Evolutionary conservation across 192 early-diverging fungal genomes (phyloP).

Genomic region (Coemansia sp.): DNA sequence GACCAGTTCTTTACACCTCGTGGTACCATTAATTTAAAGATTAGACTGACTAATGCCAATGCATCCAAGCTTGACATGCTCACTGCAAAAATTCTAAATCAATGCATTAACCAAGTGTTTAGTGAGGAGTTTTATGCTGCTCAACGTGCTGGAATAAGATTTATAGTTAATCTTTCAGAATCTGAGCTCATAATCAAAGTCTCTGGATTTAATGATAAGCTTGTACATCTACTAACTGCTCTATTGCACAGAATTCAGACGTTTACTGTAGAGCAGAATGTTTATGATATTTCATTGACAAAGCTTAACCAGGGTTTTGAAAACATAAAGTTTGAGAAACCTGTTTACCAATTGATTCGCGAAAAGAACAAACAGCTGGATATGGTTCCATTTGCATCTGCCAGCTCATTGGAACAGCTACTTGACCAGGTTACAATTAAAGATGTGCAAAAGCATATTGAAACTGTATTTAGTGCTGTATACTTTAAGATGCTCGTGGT

Average conservation of each 20-base stretch:
- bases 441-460: neutral
- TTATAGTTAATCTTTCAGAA: neutral
- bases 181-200: neutral
- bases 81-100: neutral
- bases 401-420: neutral
- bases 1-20: too few relatives aligned
- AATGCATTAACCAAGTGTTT: neutral
- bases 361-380: too few relatives aligned
- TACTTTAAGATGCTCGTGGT: slow-evolving; percentile 73
- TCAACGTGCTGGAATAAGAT: neutral
- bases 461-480: slow-evolving; percentile 17
- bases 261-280: neutral
- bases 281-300: neutral
- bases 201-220: neutral
- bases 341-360: too few relatives aligned
- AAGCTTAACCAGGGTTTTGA: too few relatives aligned
- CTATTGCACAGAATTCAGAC: neutral
- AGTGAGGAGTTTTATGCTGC: neutral
- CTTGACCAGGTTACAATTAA: neutral
- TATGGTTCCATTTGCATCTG: too few relatives aligned
- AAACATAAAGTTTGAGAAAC: too few relatives aligned
- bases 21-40: neutral
- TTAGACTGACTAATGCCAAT: neutral
- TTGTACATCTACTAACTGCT: neutral
- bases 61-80: neutral